Percentiles rank a stretch among this genome's conserved stretches.
phyloP scores from a whole-genome alignment of 768 basidiomycete species.

The Coprinopsis marcescibilis region DNA sequence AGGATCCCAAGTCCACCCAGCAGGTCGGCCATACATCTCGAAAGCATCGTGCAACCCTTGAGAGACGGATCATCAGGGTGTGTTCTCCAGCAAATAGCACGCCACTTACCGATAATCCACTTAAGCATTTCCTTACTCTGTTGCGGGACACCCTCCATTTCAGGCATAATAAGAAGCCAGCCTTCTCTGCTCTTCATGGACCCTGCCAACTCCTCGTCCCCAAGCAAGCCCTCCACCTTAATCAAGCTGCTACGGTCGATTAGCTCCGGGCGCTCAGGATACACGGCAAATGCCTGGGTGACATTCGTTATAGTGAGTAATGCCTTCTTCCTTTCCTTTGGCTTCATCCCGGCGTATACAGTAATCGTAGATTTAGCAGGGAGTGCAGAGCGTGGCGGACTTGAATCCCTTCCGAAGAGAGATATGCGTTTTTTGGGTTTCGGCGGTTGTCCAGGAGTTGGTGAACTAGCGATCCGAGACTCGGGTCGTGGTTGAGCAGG shows the following conservation, averaged over 20 bases:
- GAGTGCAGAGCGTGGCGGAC: slow-evolving; percentile 19
- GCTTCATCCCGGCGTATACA: slow-evolving; percentile 59
- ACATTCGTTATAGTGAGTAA: slow-evolving; percentile 64
- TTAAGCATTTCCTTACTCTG: slow-evolving; percentile 81
- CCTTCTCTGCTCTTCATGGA: slow-evolving; percentile 68
- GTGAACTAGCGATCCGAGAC: neutral
- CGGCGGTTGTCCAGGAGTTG: slow-evolving; percentile 6
- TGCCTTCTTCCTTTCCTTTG: slow-evolving; percentile 69
- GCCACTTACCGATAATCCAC: slow-evolving; percentile 75
- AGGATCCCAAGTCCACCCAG: slow-evolving; percentile 85
- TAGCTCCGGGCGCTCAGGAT: slow-evolving; percentile 90
- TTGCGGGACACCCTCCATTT: slow-evolving; percentile 47
- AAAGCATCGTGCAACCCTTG: slow-evolving; percentile 83
- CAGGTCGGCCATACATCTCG: slow-evolving; percentile 83
- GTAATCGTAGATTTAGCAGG: slow-evolving; percentile 39
- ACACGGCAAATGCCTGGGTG: slow-evolving; percentile 89
- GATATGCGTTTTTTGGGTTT: slow-evolving; percentile 58
- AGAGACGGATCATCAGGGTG: slow-evolving; percentile 11
- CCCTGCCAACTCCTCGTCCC: slow-evolving; percentile 66
- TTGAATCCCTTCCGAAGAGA: slow-evolving; percentile 52
- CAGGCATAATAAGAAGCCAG: slow-evolving; percentile 90
- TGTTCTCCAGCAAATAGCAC: neutral
- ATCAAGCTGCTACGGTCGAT: slow-evolving; percentile 86
- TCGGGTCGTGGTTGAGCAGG: slow-evolving; percentile 13
- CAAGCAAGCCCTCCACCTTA: slow-evolving; percentile 84